phyloP scores from a whole-genome alignment of 768 basidiomycete species.

The Hydnomerulius pinastri region DNA sequence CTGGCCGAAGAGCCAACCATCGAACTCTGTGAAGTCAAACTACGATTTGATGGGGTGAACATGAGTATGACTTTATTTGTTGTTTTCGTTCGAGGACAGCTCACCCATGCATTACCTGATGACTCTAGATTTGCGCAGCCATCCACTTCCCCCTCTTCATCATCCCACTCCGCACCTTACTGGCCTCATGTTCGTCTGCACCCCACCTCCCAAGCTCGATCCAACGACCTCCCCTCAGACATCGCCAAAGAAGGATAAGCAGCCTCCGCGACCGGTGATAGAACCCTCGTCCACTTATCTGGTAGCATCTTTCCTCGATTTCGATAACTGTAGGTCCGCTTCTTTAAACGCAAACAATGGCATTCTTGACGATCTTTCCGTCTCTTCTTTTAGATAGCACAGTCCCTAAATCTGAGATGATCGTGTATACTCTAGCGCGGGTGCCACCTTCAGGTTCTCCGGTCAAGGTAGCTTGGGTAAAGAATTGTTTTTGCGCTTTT shows the following conservation, averaged over 20 bases:
- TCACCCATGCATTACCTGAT: constrained; percentile 4
- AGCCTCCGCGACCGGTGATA: constrained; percentile 13
- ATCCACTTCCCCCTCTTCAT: constrained; percentile 49
- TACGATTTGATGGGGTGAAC: constrained; percentile 46
- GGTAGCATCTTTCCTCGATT: constrained; percentile 56
- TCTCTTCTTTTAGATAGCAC: constrained; percentile 41
- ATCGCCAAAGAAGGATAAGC: constrained; percentile 30
- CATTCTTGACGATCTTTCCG: constrained; percentile 33
- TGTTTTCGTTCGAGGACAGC: neutral
- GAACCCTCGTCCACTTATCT: constrained; percentile 46
- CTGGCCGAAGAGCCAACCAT: constrained; percentile 63
- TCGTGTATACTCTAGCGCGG: constrained; percentile 35
- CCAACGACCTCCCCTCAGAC: constrained; percentile 24
- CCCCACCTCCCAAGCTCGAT: constrained; percentile 33
- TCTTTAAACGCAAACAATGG: constrained; percentile 2
- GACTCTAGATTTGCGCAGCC: constrained; percentile 43
- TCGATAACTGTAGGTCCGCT: constrained; percentile 55
- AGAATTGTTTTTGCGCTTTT: neutral
- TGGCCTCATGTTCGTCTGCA: constrained; percentile 48
- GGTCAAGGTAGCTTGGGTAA: constrained; percentile 44
- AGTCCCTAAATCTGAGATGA: constrained; percentile 39
- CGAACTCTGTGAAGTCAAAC: constrained; percentile 59
- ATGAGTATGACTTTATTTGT: constrained; percentile 40
- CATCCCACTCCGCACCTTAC: constrained; percentile 38
- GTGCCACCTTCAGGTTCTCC: constrained; percentile 24